Conservation (phyloP, 306 rosid species). For the Medicago arabica region DNA sequence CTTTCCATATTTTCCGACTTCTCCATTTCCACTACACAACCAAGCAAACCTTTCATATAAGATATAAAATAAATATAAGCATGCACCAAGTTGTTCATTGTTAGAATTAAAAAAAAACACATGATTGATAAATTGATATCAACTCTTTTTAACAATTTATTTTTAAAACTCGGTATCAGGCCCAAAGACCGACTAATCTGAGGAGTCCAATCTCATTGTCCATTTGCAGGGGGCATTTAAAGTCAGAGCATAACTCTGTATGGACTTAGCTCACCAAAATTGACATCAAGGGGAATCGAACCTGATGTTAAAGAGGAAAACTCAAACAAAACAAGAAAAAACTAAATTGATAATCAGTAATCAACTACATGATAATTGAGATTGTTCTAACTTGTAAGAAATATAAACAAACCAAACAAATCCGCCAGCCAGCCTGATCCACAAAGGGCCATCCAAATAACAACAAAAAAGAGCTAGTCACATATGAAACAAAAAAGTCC, state of each 20-base stretch:
- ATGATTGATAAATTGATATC: conserved; percentile 1
- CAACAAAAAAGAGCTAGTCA: conserved; percentile 36
- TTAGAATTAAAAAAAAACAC: neutral
- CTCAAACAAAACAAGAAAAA: neutral
- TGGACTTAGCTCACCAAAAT: too few relatives aligned
- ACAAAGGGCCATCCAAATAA: conserved; percentile 36
- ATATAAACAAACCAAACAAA: conserved; percentile 24
- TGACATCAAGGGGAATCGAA: neutral
- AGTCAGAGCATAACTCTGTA: too few relatives aligned
- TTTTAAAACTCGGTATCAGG: too few relatives aligned
- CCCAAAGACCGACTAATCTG: too few relatives aligned
- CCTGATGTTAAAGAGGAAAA: neutral
- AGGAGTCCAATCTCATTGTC: too few relatives aligned
- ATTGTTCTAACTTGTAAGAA: conserved; percentile 30
- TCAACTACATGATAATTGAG: conserved; percentile 16
- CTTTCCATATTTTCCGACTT: conserved; percentile 17
- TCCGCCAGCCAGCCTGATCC: conserved; percentile 29
- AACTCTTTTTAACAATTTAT: neutral
- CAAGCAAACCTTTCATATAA: conserved; percentile 20
- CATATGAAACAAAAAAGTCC: conserved; percentile 12
- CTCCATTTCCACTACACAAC: conserved; percentile 7
- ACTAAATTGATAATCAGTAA: neutral
- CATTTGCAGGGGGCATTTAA: too few relatives aligned
- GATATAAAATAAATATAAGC: neutral
- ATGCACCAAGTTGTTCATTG: neutral